Base-by-base conservation (phyloP, 345 rosid genomes). In the Arabidopsis suecica region DNA sequence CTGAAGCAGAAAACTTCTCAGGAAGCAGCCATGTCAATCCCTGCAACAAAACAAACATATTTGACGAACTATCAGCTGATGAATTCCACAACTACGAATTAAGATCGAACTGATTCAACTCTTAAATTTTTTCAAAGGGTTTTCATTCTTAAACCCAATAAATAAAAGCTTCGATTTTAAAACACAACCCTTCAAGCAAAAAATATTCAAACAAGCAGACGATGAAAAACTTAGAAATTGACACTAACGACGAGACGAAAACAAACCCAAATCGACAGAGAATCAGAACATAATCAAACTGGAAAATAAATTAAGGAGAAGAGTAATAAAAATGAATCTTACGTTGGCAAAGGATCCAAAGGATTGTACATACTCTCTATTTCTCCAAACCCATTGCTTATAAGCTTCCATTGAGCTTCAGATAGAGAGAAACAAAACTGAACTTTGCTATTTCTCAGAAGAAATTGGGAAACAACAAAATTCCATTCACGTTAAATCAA, bases 21-120 rank as follows among this genome's bases (percentile, higher is more conserved):
- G 93, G 95, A 75, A 93, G 91, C 79, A 91, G 88, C 98, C 97
- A 94, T 54, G 97, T 91, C 81, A 94, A 77, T 83, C 97, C 98
- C 98, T 94, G 90, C 33, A 70, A 45, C 65, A 67, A 30, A 63
- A 69, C 1, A 51, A 71, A 12, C 75, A 12, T 33, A 51, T 63
- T 25, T n/a, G 9, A 57, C 5, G 53, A 18, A 48, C 18, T 4
- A 54, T 41, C 47, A 62, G 33, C 40, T 44, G 2, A 33, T 9
- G 33, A 44, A 45, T n/a, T 16, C 9, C 59, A 72, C 20, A 47
- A 47, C 25, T 44, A 25, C 7, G n/a, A 22, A 44, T 5, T 14
- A 44, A 69, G 20, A 30, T 30, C 36, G 13, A 50, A 22, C 20
- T 28, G 6, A 61, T 20, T 30, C n/a, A 47, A 16, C 4, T 47